Conservation (phyloP, 441 rosid species). For the Bruguiera hainesii region DNA sequence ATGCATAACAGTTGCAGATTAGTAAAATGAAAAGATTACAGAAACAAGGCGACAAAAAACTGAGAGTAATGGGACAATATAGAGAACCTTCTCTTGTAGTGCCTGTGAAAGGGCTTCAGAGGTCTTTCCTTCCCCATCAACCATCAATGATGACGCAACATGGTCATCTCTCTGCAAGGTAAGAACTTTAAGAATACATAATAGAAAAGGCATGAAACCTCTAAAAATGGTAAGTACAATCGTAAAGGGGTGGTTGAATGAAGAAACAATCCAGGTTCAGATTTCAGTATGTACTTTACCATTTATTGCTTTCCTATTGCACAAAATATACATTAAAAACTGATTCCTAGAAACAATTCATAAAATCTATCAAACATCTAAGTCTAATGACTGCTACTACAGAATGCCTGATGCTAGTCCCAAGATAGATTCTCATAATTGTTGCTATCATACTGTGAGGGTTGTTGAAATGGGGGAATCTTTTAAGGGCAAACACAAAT, state of each 20-base stretch:
- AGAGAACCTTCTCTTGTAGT: constrained; percentile 80
- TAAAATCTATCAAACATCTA: background rate
- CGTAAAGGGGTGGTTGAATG: too few species aligned
- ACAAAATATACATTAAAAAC: background rate
- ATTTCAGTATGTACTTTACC: background rate
- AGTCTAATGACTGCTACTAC: background rate
- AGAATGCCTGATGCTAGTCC: background rate
- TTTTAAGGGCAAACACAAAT: background rate
- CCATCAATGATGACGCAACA: constrained; percentile 20
- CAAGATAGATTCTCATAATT: background rate
- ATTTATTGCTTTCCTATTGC: background rate
- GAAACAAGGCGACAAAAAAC: constrained; percentile 6
- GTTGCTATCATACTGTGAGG: background rate
- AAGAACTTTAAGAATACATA: constrained; percentile 6
- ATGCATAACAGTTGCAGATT: constrained; percentile 4
- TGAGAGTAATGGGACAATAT: background rate
- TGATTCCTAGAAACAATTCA: background rate
- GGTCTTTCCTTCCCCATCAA: constrained; percentile 37
- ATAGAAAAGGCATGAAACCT: background rate
- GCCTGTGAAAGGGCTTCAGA: constrained; percentile 78
- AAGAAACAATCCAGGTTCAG: background rate
- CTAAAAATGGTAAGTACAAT: background rate
- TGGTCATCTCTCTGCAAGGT: constrained; percentile 42
- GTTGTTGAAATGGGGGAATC: background rate
- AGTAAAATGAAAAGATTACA: constrained; percentile 12